Evolutionary conservation across 805 yeast genomes (phyloP), one percentile per base, ranked within the genome.

Genomic region (Osmozyma mogii): DNA sequence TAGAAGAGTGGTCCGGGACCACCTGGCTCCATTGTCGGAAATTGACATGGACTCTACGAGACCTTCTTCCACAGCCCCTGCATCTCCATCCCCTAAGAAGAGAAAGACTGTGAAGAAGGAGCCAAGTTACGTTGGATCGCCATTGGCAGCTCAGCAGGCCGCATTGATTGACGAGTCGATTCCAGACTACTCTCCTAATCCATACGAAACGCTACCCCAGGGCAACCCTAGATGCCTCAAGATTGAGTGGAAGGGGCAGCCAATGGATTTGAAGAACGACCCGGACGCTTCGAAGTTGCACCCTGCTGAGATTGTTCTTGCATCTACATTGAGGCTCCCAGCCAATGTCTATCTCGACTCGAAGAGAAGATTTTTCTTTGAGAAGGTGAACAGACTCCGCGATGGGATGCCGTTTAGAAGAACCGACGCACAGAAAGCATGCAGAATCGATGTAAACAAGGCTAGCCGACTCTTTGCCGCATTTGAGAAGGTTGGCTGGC

Each of bases 211-310:
- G 1, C 62, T 88, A 38, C 94, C 95, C 44, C 73, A 64, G 40
- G 53, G 50, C 27, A 78, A 75, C 46, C 61, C 70, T 33, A 77
- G 80, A 58, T 76, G 84, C 41, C 65, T 88, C 44, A 80, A 80
- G 50, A 83, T 94, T 20, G 97, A 89, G 54, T 89, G 98, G 98
- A 89, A 88, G 61, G 98, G 97, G 8, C 94, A 87, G 45, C 94
- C 96, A 21, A 87, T 89, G 96, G 94, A 84, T 54, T 68, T 89
- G 33, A 66, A 79, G 11, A 47, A 56, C 18, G 97, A 92, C 56
- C 94, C 95, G 13, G 69, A 84, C 42, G 56, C 70, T 29, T 59
- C 60, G 27, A 70, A 78, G 44, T 67, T 92, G 41, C 96, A 89
- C 56, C 96, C 96, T 1, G 95, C 96, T 4, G 98, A 89, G 58